Base-by-base conservation (phyloP, 257 asterid genomes). In the Solanum clarkiae region DNA sequence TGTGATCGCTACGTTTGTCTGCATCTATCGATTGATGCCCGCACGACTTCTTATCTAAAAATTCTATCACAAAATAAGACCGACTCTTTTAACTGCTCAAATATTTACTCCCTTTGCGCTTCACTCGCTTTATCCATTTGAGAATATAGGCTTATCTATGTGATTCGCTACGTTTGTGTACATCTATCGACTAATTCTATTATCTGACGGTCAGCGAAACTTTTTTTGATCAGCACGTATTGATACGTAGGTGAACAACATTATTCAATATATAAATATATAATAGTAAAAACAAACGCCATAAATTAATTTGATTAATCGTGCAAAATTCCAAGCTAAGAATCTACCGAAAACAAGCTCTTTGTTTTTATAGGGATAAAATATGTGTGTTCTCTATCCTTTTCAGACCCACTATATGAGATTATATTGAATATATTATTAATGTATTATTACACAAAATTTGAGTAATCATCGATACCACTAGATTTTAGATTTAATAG, bases 1-100 rank as follows among this genome's bases (percentile, higher is more conserved):
- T 22, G 0, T 57, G 26, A 20, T 57, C 7, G 0, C 65, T 20
- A 57, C 3, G 26, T 20, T 57, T 57, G 13, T 20, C 26, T 57
- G 20, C 1, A 0, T 12, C 0, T 57, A 0, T 9, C 0, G 1
- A 6, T 0, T n/a, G 0, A n/a, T 10, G n/a, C 3, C 42, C 42
- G 42, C 42, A 5, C 42, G 6, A 4, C 42, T 6, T 4, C 42
- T 36, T 36, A 36, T 36, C 42, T 0, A 36, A 36, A 36, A 36
- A 36, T 36, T 36, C 42, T 4, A 36, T 5, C 42, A 36, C 7
- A 36, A 36, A 36, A 36, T 36, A 36, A 36, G 40, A 4, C 0
- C 42, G 42, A 36, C 6, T 36, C 42, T 4, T 36, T 36, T 5
- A 36, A 36, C 42, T 5, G 0, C 42, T 36, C 42, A 5, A 5